phyloP scores from a whole-genome alignment of 805 yeast genomes.

The Pichia eremophila region DNA sequence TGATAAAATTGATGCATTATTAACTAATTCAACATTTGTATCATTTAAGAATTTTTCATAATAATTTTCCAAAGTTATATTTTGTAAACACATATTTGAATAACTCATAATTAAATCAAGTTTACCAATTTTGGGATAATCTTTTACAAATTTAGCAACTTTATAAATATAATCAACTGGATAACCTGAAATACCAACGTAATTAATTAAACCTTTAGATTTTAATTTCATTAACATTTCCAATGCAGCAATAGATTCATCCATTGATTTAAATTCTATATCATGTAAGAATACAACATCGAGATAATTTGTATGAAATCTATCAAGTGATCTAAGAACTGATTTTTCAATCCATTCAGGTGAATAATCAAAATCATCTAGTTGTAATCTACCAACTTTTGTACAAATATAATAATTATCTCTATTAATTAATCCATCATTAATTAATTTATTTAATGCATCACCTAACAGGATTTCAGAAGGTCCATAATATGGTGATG shows the following conservation, averaged over 20 bases:
- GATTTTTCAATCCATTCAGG: conserved; percentile 50
- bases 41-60: conserved; percentile 39
- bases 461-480: conserved; percentile 69
- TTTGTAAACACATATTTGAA: conserved; percentile 76
- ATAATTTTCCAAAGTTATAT: conserved; percentile 41
- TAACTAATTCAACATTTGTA: conserved; percentile 47
- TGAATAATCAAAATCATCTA: conserved; percentile 68
- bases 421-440: conserved; percentile 39
- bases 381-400: conserved; percentile 70
- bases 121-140: conserved; percentile 40
- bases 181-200: conserved; percentile 80
- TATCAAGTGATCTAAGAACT: conserved; percentile 53
- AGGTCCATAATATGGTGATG: conserved; percentile 91
- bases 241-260: conserved; percentile 53
- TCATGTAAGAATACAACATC: conserved; percentile 87
- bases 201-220: conserved; percentile 47
- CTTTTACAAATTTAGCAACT: conserved; percentile 34
- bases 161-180: conserved; percentile 62
- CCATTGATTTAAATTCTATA: conserved; percentile 63
- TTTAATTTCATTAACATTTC: conserved; percentile 50
- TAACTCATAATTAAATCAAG: conserved; percentile 74
- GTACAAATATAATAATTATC: conserved; percentile 65
- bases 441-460: conserved; percentile 37
- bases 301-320: conserved; percentile 59
- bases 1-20: conserved; percentile 78